Conservation (phyloP, 495 filamentous ascomycete species). For the Lasiosphaeria ovina region DNA sequence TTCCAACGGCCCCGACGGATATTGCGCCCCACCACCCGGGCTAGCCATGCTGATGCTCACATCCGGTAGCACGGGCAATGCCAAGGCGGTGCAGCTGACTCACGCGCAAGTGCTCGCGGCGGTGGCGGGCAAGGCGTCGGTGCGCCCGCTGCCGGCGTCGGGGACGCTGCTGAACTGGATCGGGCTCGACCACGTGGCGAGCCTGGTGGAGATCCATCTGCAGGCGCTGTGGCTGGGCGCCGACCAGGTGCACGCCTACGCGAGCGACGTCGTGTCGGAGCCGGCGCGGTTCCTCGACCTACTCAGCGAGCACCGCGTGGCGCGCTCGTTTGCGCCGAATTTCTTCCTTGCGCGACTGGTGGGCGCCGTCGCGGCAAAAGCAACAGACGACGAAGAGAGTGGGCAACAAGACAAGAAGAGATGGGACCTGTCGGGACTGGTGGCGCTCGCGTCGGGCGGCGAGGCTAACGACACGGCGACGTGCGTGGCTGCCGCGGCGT, state of each 20-base stretch:
- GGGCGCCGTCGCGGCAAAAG: not conserved
- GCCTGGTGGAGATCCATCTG: constrained; percentile 50
- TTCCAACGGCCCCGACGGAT: too few relatives aligned
- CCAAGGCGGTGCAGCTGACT: constrained; percentile 52
- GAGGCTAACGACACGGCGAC: constrained; percentile 5
- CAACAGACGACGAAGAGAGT: not conserved
- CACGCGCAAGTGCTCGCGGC: constrained; percentile 49
- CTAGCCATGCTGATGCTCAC: constrained; percentile 52
- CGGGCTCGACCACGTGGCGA: constrained; percentile 54
- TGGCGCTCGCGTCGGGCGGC: not conserved
- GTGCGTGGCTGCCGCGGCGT: not conserved
- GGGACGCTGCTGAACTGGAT: constrained; percentile 50
- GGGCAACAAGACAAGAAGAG: not conserved
- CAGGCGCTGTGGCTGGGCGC: constrained; percentile 39
- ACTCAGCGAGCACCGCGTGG: not conserved
- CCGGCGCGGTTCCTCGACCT: constrained; percentile 2
- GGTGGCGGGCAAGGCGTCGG: constrained; percentile 39
- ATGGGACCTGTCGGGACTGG: constrained; percentile 5
- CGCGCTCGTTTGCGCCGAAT: constrained; percentile 4
- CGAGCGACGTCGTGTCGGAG: constrained; percentile 7
- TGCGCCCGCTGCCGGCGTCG: not conserved
- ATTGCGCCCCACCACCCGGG: not conserved
- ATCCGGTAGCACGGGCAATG: constrained; percentile 54
- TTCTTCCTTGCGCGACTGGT: constrained; percentile 9
- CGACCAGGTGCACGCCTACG: constrained; percentile 48